Base-by-base conservation (phyloP, 306 rosid species). In the Dryas drummondii region DNA sequence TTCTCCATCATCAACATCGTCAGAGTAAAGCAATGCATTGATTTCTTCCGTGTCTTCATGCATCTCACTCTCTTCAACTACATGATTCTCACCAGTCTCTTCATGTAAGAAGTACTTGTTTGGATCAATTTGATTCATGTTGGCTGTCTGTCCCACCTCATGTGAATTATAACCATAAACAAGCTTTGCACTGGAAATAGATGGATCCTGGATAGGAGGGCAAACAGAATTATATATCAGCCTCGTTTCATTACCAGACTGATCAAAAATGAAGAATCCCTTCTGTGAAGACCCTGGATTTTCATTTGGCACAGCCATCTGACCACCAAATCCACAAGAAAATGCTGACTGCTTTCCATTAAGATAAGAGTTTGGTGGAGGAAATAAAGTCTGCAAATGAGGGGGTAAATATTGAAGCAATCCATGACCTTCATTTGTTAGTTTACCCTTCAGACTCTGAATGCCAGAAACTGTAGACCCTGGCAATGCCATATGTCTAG, bases 1-100 rank as follows among this genome's bases (percentile, higher is more conserved):
- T 4, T 32, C 37, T 32, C 37, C 37, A 11, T 32, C 78, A 53
- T 57, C 83, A 69, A 72, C 79, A 40, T 85, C 84, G 66, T 92
- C 98, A 46, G 98, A 92, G 82, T 82, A 82, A 70, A 92, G 96
- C 80, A 92, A 82, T 5, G 98, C 98, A 79, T 92, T 86, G 76
- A 92, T 88, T 80, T 92, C 98, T 79, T 88, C 94, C 1, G 96
- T 90, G 84, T 92, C 87, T 83, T 92, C 98, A 75, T 84, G 97
- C 92, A 92, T 84, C 82, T 88, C 97, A 79, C 91, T 90, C 82
- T 79, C 89, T 51, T 84, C 88, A 50, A 54, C 62, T 10, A 82
- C 45, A 32, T 72, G 82, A 76, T 90, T 89, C 60, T 86, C 82
- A 78, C 68, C 80, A 12, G 83, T 77, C 68, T 77, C 86, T 58